Evolutionary conservation across 225 moss, liverwort and hornwort genomes (phyloP).

Genomic region (Lunularia cruciata): DNA sequence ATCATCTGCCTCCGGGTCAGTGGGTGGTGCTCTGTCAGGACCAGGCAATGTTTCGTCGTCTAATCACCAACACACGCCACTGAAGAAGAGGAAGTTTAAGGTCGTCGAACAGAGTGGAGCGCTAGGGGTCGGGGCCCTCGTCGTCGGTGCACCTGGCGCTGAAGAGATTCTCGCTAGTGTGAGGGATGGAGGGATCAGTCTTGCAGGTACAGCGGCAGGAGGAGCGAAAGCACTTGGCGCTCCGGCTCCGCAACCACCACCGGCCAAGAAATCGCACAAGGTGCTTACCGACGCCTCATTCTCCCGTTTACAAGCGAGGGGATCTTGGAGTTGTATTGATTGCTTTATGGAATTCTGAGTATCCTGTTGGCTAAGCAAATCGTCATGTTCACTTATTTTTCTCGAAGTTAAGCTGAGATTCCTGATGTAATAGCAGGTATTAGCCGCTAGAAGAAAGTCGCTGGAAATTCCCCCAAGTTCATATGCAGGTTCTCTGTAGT

Average conservation of each 20-base stretch:
- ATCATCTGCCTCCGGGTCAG: conserved; percentile 40
- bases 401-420: too few relatives aligned
- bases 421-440: too few relatives aligned
- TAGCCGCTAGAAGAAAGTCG: too few relatives aligned
- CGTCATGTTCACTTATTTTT: too few relatives aligned
- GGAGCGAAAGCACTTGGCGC: conserved; percentile 30
- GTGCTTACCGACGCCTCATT: conserved; percentile 33
- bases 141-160: conserved; percentile 15
- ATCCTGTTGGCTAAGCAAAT: too few relatives aligned
- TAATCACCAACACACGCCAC: conserved; percentile 64
- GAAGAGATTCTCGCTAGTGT: neutral
- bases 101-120: conserved; percentile 79
- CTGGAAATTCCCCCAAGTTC: too few relatives aligned
- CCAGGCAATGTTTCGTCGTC: conserved; percentile 25
- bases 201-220: conserved; percentile 3
- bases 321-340: too few relatives aligned
- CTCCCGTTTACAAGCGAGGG: too few relatives aligned
- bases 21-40: conserved; percentile 22
- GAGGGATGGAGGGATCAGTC: conserved; percentile 6
- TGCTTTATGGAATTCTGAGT: too few relatives aligned
- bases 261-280: conserved; percentile 82
- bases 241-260: conserved; percentile 47
- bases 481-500: too few relatives aligned
- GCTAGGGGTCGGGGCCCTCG: conserved; percentile 27
- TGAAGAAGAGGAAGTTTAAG: conserved; percentile 99